phyloP scores from a whole-genome alignment of 2,329 filamentous ascomycete genomes.

The Aspergillus uvarum region DNA sequence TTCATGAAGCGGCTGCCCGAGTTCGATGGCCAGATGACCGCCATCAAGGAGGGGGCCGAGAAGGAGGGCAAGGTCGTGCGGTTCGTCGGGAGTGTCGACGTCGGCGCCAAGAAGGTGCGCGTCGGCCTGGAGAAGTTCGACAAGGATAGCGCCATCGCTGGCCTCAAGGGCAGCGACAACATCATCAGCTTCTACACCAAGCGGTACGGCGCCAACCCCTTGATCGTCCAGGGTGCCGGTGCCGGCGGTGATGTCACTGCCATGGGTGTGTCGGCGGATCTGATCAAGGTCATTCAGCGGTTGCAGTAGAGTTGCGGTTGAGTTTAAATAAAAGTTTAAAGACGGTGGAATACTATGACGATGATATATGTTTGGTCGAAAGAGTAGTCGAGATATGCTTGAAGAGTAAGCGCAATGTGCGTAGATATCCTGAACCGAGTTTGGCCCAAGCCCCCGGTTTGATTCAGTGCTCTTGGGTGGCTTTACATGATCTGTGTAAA shows the following conservation, averaged over 20 bases:
- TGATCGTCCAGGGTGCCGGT: slow-evolving; percentile 92
- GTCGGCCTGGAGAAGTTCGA: slow-evolving; percentile 91
- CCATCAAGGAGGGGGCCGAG: slow-evolving; percentile 79
- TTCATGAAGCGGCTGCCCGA: slow-evolving; percentile 78
- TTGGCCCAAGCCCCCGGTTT: too few relatives aligned
- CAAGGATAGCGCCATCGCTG: slow-evolving; percentile 84
- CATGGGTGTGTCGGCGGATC: slow-evolving; percentile 93
- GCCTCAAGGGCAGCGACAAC: slow-evolving; percentile 95
- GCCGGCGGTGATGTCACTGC: slow-evolving; percentile 94
- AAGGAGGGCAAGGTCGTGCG: slow-evolving; percentile 87
- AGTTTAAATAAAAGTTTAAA: slow-evolving; percentile 16
- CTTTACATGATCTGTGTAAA: too few relatives aligned
- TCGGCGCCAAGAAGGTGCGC: slow-evolving; percentile 76
- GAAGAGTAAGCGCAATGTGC: too few relatives aligned
- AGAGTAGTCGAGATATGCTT: too few relatives aligned
- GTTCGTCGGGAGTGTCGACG: slow-evolving; percentile 91
- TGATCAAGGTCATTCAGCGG: slow-evolving; percentile 82
- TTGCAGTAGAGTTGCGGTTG: slow-evolving; percentile 50
- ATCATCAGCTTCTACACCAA: slow-evolving; percentile 99
- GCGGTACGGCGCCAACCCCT: slow-evolving; percentile 83
- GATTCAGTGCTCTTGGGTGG: too few relatives aligned
- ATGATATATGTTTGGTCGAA: too few relatives aligned
- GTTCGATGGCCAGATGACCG: slow-evolving; percentile 88
- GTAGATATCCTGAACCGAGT: too few relatives aligned
- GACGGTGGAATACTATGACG: too few relatives aligned